Base-by-base conservation (phyloP, 2,329 filamentous ascomycete genomes). In the Claviceps quebecensis region DNA sequence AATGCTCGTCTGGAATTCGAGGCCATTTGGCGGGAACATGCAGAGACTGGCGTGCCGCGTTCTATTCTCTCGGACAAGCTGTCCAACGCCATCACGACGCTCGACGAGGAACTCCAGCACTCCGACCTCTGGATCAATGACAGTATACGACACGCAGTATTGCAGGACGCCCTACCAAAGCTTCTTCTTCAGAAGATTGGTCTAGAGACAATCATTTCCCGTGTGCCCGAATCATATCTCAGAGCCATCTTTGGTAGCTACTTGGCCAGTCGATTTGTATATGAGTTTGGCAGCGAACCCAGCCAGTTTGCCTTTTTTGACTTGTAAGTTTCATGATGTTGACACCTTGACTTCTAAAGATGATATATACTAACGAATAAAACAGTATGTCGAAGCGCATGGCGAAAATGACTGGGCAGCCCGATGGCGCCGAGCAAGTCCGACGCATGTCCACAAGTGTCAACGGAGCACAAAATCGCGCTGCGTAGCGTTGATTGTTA, bases 291-390 rank as follows among this genome's bases (percentile, higher is more conserved):
- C 62, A 90, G 89, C 65, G 84, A 80, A 58, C 90, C 93, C 5
- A 93, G 85, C 72, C 91, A 96, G 63, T 97, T 98, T 72, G 89
- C 91, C 40, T 98, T 98, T 76, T 98, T 95, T 70, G 88, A 95
- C 66, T 98, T 97, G 86, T 90, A 73, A 81, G 86, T 84, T 26
- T 13, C n/a, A 2, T 37, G 13, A 6, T 7, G 14, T 36, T 17
- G 13, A 16, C 17, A 37, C 9, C 11, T 4, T 51, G 34, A 36
- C 50, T 51, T 52, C 4, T 11, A 26, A 9, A n/a, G 9, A 17
- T 52, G 34, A 47, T 11, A n/a, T 14, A 16, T 44, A 40, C 23
- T 51, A 26, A 52, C 47, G 39, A 47, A 47, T 2, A 14, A 14
- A 46, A 22, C n/a, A 83, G 80, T 63, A 84, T 84, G 81, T 80